phyloP scores from a whole-genome alignment of 2,329 filamentous ascomycete genomes.

The Didymella glomerata region DNA sequence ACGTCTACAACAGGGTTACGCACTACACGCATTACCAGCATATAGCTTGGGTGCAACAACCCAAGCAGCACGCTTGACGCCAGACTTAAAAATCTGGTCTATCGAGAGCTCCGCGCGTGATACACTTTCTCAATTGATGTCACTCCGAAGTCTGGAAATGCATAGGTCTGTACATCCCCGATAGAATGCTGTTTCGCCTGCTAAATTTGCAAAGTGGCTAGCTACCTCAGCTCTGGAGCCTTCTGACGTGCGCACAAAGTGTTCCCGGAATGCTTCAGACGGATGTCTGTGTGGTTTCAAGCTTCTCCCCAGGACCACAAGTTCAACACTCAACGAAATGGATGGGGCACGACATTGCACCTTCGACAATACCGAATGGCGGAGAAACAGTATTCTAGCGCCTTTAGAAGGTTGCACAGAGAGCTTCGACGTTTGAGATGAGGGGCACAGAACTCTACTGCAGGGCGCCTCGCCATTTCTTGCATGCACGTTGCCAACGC shows the following conservation, averaged over 20 bases:
- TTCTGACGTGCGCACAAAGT: not conserved
- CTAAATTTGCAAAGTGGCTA: not conserved
- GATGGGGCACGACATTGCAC: not conserved
- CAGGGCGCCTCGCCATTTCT: slow-evolving; percentile 10
- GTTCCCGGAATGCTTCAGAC: not conserved
- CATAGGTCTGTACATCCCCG: not conserved
- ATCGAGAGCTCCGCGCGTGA: not conserved
- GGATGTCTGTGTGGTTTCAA: not conserved
- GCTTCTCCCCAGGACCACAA: slow-evolving; percentile 1
- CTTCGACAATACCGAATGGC: slow-evolving; percentile 14
- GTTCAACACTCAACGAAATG: slow-evolving; percentile 2
- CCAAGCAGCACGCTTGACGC: not conserved
- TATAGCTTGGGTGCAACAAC: not conserved
- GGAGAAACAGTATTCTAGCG: slow-evolving; percentile 13
- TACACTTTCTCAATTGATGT: not conserved
- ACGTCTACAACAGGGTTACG: not conserved
- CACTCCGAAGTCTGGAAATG: not conserved
- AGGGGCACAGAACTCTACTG: slow-evolving; percentile 9
- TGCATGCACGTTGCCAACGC: slow-evolving; percentile 5
- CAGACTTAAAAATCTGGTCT: not conserved
- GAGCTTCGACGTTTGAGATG: slow-evolving; percentile 20
- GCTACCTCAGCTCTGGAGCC: not conserved
- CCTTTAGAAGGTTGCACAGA: slow-evolving; percentile 2
- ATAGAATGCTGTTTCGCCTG: not conserved
- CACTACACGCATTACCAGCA: not conserved